Percentiles rank a stretch among this genome's conserved stretches.
Evolutionary conservation across 345 rosid genomes (phyloP).

Genomic region (Corchorus olitorius): DNA sequence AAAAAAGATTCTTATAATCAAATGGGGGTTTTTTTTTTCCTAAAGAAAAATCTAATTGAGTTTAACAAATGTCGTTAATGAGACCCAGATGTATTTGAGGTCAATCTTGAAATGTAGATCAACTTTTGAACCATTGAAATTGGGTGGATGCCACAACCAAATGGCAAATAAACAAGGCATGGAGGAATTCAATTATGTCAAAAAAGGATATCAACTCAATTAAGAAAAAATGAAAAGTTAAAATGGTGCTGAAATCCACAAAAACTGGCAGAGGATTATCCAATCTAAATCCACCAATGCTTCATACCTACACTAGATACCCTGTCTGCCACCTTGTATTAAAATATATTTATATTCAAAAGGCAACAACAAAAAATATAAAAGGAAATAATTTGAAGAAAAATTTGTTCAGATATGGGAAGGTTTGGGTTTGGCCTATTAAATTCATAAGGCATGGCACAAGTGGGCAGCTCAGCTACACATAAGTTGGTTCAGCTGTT

Average conservation of each 20-base stretch:
- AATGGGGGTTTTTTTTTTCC: no score
- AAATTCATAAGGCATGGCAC: not conserved
- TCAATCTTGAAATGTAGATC: not conserved
- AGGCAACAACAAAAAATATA: not conserved
- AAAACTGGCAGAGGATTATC: not conserved
- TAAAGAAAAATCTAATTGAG: no score
- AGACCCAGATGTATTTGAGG: no score
- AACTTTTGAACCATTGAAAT: not conserved
- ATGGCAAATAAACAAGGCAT: not conserved
- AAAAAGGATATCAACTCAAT: not conserved
- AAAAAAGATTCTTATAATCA: no score
- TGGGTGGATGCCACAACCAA: not conserved
- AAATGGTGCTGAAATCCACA: not conserved
- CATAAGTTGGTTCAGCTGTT: not conserved
- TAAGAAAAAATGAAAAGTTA: not conserved
- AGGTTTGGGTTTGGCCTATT: not conserved
- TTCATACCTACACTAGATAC: not conserved
- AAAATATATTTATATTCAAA: not conserved
- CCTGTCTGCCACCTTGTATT: conserved; percentile 22
- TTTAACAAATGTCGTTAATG: no score
- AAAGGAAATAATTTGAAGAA: not conserved
- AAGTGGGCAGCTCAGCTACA: not conserved
- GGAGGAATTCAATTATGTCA: not conserved
- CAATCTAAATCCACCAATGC: not conserved
- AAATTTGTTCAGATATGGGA: not conserved